Base-by-base conservation (phyloP, 2,329 filamentous ascomycete species). In the Colletotrichum viniferum region DNA sequence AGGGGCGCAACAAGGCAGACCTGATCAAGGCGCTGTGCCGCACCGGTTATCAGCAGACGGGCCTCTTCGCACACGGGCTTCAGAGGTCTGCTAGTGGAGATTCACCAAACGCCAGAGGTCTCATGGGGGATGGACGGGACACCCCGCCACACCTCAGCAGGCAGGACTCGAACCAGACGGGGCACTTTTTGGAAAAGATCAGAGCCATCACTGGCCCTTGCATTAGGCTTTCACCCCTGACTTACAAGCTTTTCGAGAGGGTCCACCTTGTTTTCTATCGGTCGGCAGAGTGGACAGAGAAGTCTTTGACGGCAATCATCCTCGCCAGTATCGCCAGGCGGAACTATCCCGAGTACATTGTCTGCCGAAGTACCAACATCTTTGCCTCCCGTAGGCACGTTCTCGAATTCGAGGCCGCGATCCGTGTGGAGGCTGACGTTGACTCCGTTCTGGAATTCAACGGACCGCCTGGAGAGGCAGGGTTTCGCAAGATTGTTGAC, bases 181-280 rank as follows among this genome's bases (percentile, higher is more conserved):
- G 88, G 10, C 92, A 97, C 83, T 97, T 96, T 78, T 85, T 95
- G 3, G 87, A 89, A 64, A 98, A 95, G 83, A 96, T 98, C 56
- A 84, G 96, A 78, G 88, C 89, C 34, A 92, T 93, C 73, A 94
- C 94, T 0, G 97, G 97, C 0, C 92, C 95, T 16, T 98, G 96
- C 78, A 93, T 98, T 76, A 90, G 96, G 48, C 90, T 99, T 14
- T 95, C 95, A 1, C 85, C 93, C 1, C 85, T 90, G 1, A 90
- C 93, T 1, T 90, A 96, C 77, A 95, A 93, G 80, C 89, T 99
- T 1, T 99, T 99, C 80, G 96, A 98, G 83, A 92, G 97, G 30
- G 96, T 98, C 1, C 97, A 98, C 85, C 87, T 99, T 4, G 96
- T 99, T 32, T 99, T 98, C 83, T 98, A 98, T 83, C 91, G 96